Evolutionary conservation across 805 yeast species (phyloP).

Genomic region (Isabelozyma heimii): DNA sequence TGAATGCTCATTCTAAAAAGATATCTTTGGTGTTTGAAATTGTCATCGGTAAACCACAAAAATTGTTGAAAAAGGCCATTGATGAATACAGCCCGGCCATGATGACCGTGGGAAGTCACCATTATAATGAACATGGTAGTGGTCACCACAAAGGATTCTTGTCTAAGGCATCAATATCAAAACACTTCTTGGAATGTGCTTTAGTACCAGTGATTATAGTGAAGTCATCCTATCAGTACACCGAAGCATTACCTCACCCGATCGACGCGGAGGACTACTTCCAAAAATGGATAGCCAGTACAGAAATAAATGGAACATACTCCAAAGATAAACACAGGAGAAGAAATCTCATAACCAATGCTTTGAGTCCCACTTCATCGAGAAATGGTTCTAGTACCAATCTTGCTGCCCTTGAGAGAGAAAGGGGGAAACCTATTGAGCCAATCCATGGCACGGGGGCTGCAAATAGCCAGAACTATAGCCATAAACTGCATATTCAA

Average conservation of each 20-base stretch:
- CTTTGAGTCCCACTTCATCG: constrained; percentile 15
- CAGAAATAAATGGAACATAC: constrained; percentile 18
- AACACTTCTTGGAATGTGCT: constrained; percentile 41
- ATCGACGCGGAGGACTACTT: constrained; percentile 35
- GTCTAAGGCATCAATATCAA: constrained; percentile 33
- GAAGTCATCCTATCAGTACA: constrained; percentile 34
- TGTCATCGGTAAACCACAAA: constrained; percentile 41
- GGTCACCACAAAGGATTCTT: constrained; percentile 23
- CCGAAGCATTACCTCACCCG: constrained; percentile 27
- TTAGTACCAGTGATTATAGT: constrained; percentile 44
- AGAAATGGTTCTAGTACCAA: constrained; percentile 15
- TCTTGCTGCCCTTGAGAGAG: constrained; percentile 10
- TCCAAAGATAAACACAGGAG: constrained; percentile 15
- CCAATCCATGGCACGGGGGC: background rate
- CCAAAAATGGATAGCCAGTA: constrained; percentile 27
- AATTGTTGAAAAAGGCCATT: constrained; percentile 35
- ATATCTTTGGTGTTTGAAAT: constrained; percentile 39
- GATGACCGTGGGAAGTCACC: constrained; percentile 45
- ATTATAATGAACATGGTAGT: constrained; percentile 17
- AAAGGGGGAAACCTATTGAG: background rate
- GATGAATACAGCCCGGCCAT: constrained; percentile 42
- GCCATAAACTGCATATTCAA: background rate
- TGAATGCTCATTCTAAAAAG: constrained; percentile 34
- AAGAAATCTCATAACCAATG: constrained; percentile 6
- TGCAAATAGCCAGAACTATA: background rate